Evolutionary conservation across 805 yeast species (phyloP).

Genomic region (Ogataea polymorpha): DNA sequence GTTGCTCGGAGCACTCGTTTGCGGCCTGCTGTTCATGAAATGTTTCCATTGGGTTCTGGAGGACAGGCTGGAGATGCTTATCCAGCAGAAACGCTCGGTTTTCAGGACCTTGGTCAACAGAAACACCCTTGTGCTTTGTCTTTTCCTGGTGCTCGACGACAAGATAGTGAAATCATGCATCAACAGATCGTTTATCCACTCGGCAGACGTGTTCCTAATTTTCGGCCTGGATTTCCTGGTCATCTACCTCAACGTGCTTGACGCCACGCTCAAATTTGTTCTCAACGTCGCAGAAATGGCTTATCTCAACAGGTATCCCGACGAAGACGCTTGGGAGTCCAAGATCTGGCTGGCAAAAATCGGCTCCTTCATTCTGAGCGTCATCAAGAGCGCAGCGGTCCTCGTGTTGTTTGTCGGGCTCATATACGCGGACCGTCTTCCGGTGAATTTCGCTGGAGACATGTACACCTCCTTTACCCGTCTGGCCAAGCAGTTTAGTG

Average conservation of each 20-base stretch:
- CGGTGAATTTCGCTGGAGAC: slow-evolving; percentile 32
- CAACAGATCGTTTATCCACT: slow-evolving; percentile 50
- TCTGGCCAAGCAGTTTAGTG: slow-evolving; percentile 33
- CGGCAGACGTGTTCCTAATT: slow-evolving; percentile 56
- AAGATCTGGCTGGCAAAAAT: slow-evolving; percentile 58
- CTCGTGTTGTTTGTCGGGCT: slow-evolving; percentile 46
- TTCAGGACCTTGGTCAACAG: slow-evolving; percentile 29
- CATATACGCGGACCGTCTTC: slow-evolving; percentile 34
- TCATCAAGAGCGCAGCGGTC: slow-evolving; percentile 45
- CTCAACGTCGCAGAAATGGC: slow-evolving; percentile 57
- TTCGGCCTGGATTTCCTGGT: slow-evolving; percentile 78
- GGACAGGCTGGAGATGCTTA: slow-evolving; percentile 45
- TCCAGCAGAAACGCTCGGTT: slow-evolving; percentile 36
- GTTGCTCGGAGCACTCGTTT: slow-evolving; percentile 36
- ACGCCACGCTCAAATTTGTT: slow-evolving; percentile 42
- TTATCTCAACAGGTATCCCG: slow-evolving; percentile 40
- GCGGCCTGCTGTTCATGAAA: slow-evolving; percentile 48
- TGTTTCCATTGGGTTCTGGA: slow-evolving; percentile 74
- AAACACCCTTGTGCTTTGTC: slow-evolving; percentile 41
- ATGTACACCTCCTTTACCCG: slow-evolving; percentile 27
- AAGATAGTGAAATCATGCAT: slow-evolving; percentile 51
- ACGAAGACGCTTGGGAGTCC: slow-evolving; percentile 73
- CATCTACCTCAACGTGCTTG: slow-evolving; percentile 51
- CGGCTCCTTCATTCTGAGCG: slow-evolving; percentile 50
- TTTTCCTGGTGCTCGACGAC: slow-evolving; percentile 50